phyloP scores from a whole-genome alignment of 1,139 yeast species.

The Chernovozyma aurita region DNA sequence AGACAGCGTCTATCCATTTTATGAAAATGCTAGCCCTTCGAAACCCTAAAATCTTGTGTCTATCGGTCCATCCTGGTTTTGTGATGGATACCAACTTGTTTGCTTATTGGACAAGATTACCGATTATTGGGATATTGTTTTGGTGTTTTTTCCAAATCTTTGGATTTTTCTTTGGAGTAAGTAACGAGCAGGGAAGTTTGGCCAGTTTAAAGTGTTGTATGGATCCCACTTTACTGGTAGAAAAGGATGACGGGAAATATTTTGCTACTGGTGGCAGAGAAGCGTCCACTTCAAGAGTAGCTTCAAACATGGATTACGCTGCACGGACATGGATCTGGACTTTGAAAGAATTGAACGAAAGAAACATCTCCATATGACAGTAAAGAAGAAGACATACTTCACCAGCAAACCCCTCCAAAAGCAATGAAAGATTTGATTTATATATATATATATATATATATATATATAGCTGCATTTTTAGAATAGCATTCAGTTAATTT shows the following conservation, averaged over 20 bases:
- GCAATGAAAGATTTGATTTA: not conserved
- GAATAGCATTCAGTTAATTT: not conserved
- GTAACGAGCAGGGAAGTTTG: conserved; percentile 66
- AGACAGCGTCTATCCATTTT: conserved; percentile 75
- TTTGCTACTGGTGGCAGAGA: conserved; percentile 34
- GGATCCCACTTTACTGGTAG: conserved; percentile 42
- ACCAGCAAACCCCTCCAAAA: not conserved
- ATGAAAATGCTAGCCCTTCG: conserved; percentile 61
- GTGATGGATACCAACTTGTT: conserved; percentile 75
- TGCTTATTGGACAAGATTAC: conserved; percentile 73
- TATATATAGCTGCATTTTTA: not conserved
- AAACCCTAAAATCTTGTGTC: conserved; percentile 60
- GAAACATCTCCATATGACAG: conserved; percentile 28
- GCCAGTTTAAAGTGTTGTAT: conserved; percentile 65
- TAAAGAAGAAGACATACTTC: conserved; percentile 1
- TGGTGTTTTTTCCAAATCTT: conserved; percentile 68
- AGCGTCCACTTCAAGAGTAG: conserved; percentile 52
- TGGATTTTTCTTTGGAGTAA: conserved; percentile 65
- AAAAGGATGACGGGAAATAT: conserved; percentile 30
- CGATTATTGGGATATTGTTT: conserved; percentile 65
- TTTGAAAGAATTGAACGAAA: conserved; percentile 50
- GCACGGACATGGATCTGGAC: conserved; percentile 87
- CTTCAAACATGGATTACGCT: conserved; percentile 57
- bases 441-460: no score
- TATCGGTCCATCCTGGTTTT: conserved; percentile 82